These are phyloP conservation scores for Orbilia quercus DNA, from an alignment of 2,329 filamentous ascomycete species.

Conservation along the genomic window DNA sequence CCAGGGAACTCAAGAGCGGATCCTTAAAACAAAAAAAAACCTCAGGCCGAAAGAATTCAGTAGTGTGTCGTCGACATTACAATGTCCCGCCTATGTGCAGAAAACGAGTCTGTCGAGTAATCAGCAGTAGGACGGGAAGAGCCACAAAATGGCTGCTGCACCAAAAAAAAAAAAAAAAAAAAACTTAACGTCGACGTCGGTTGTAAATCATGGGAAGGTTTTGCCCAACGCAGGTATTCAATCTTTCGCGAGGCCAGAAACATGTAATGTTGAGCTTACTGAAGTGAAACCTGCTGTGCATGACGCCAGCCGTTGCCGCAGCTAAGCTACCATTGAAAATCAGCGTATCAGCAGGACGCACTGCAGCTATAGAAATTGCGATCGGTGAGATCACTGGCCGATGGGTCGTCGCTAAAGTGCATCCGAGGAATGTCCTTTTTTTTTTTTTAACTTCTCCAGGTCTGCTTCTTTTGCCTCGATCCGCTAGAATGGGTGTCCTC, in stretches of 20 bases:
- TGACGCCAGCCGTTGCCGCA: slow-evolving; percentile 37
- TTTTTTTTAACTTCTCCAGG: no score
- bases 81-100: slow-evolving; percentile 30
- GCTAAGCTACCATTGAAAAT: slow-evolving; percentile 12
- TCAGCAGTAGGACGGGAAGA: slow-evolving; percentile 34
- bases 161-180: no score
- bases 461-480: slow-evolving; percentile 1
- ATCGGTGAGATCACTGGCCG: slow-evolving; percentile 30
- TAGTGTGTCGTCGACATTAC: slow-evolving; percentile 7
- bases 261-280: slow-evolving; percentile 29
- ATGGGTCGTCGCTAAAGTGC: slow-evolving; percentile 35
- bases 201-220: slow-evolving; percentile 26
- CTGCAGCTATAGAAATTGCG: slow-evolving; percentile 26
- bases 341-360: slow-evolving; percentile 42
- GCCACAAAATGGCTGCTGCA: slow-evolving; percentile 18
- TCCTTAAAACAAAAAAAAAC: not conserved
- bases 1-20: not conserved
- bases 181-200: slow-evolving; percentile 35
- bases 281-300: slow-evolving; percentile 44
- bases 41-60: no score
- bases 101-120: slow-evolving; percentile 35
- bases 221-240: slow-evolving; percentile 24
- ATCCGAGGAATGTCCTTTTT: slow-evolving; percentile 12
- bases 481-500: not conserved
- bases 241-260: not conserved